phyloP scores from a whole-genome alignment of 1,139 yeast species.

The Torulaspora pretoriensis region DNA sequence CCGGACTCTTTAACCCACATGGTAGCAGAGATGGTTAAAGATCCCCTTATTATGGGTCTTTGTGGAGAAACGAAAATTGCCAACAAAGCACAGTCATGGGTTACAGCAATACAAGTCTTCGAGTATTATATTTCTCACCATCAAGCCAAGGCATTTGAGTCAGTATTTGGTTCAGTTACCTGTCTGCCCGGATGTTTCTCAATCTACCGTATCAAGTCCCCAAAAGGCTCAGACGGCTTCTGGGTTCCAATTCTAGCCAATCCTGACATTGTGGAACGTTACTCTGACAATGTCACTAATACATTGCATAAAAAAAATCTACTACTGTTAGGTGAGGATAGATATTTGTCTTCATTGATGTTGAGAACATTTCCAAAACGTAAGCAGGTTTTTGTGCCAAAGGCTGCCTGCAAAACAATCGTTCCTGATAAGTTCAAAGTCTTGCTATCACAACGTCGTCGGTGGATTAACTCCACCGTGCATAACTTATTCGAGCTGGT shows the following conservation, averaged over 20 bases:
- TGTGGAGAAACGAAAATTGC: constrained; percentile 97
- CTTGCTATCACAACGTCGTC: constrained; percentile 87
- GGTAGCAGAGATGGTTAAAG: constrained; percentile 89
- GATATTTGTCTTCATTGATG: constrained; percentile 85
- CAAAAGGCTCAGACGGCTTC: constrained; percentile 83
- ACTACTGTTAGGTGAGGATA: constrained; percentile 87
- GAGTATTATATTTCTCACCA: constrained; percentile 96
- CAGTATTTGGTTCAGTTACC: constrained; percentile 94
- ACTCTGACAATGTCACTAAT: constrained; percentile 81
- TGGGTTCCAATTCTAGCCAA: constrained; percentile 97
- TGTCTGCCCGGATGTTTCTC: constrained; percentile 98
- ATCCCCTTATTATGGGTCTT: constrained; percentile 87
- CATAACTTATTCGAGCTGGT: constrained; percentile 92
- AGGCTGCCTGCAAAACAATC: constrained; percentile 91
- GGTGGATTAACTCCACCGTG: constrained; percentile 97
- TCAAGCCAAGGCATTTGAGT: constrained; percentile 93
- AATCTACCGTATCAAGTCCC: constrained; percentile 91
- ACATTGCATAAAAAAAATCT: constrained; percentile 89
- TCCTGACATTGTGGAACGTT: constrained; percentile 94
- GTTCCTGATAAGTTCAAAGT: constrained; percentile 83
- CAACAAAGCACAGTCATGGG: constrained; percentile 84
- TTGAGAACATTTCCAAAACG: constrained; percentile 89
- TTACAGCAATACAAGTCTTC: constrained; percentile 90
- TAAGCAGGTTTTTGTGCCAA: constrained; percentile 87
- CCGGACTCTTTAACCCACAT: constrained; percentile 91